Evolutionary conservation across 805 yeast genomes (phyloP), one percentile per base, ranked within the genome.

Genomic region (Blastobotrys attinorum): DNA sequence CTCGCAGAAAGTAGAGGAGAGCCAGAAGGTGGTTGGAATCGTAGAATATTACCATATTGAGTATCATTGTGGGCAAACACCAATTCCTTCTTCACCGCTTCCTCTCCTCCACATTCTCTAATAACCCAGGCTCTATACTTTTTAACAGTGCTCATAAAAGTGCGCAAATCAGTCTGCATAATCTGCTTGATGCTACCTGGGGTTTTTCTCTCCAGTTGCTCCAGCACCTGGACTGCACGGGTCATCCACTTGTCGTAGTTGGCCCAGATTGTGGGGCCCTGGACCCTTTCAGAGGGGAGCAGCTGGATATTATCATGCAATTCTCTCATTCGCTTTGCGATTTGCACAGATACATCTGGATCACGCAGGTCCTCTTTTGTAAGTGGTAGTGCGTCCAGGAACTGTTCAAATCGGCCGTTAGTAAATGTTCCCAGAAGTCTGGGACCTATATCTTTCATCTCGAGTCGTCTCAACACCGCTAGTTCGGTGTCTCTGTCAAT

Each of bases 291-390:
- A 2, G 64, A 65, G 2, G 63, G 60, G 18, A 76, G 72, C 42
- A 92, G 65, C 11, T 76, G 77, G 17, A 92, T 79, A 55, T 90
- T 89, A 45, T 71, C 72, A 59, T 92, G 98, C 44, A 92, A 71
- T 53, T 92, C 97, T 57, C 89, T 82, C 97, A 92, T 92, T 68
- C 98, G 81, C 69, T 95, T 79, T 11, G 96, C 97, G 50, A 92
- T 81, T 69, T 85, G 83, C 51, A 81, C 79, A 39, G 88, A 77
- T 16, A 84, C 79, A 22, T 78, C 80, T 49, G 86, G 79, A 50
- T 79, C 79, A 59, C 94, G 72, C 40, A 92, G 76, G 53, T 85
- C 86, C 5, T 75, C 71, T 51, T 77, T 81, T 31, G 79, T 77
- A 54, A 92, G 71, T 1, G 97, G 81, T 43, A 74, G 68, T 17